Percentiles rank a stretch among this genome's conserved stretches.
phyloP scores from a whole-genome alignment of 2,329 filamentous ascomycete genomes.

The Hypocrella siamensis region DNA sequence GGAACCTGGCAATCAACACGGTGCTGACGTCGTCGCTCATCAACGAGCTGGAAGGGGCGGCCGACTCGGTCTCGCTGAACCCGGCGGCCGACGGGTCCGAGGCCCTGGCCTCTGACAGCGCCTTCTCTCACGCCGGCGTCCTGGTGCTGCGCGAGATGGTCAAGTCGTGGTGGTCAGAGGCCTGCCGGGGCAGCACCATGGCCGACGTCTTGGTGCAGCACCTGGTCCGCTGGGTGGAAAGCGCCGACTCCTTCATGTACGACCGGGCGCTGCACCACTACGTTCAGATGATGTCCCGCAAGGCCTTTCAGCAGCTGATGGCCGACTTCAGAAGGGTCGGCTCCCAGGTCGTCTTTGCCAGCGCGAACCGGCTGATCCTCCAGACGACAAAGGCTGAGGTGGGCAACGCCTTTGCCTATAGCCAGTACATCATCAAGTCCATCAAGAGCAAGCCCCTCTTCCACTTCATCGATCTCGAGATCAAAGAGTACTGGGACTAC shows the following conservation, averaged over 20 bases:
- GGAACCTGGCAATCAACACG: constrained; percentile 94
- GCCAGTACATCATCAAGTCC: constrained; percentile 93
- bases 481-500: constrained; percentile 99
- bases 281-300: constrained; percentile 96
- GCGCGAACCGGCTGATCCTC: constrained; percentile 71
- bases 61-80: constrained; percentile 76
- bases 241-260: constrained; percentile 84
- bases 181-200: constrained; percentile 79
- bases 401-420: constrained; percentile 91
- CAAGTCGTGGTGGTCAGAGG: constrained; percentile 95
- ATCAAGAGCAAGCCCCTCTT: constrained; percentile 93
- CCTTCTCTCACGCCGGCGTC: constrained; percentile 85
- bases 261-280: constrained; percentile 92
- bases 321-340: constrained; percentile 90
- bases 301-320: constrained; percentile 94
- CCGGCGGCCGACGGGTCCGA: constrained; percentile 24
- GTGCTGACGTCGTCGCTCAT: constrained; percentile 92
- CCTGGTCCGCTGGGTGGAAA: constrained; percentile 93
- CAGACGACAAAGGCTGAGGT: constrained; percentile 96
- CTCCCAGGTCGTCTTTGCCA: constrained; percentile 91
- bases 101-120: constrained; percentile 66
- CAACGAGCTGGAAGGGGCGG: constrained; percentile 88
- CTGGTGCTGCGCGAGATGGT: constrained; percentile 94
- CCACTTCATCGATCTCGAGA: constrained; percentile 91
- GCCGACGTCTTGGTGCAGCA: constrained; percentile 97